phyloP scores from a whole-genome alignment of 2,329 filamentous ascomycete genomes.

The Beauveria medogensis region DNA sequence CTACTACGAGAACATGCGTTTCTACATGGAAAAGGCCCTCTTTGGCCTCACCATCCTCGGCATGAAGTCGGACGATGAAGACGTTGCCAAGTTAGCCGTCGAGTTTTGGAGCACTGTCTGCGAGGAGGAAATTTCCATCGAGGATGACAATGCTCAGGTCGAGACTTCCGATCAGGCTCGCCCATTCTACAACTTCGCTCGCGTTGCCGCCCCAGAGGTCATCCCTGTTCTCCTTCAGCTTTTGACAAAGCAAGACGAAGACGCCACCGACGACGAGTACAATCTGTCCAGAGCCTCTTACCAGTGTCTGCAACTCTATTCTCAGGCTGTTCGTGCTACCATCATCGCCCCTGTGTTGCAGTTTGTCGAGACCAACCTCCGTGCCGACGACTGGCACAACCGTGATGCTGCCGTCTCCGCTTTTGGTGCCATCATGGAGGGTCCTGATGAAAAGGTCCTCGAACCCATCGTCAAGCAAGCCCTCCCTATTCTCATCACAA shows the following conservation, averaged over 20 bases:
- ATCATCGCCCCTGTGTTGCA: conserved; percentile 79
- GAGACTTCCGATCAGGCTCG: conserved; percentile 79
- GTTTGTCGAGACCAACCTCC: conserved; percentile 88
- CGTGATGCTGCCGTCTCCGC: conserved; percentile 94
- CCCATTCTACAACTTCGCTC: conserved; percentile 91
- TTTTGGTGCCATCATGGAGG: conserved; percentile 98
- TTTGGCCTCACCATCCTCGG: conserved; percentile 96
- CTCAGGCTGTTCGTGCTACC: conserved; percentile 78
- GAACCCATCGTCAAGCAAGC: conserved; percentile 95
- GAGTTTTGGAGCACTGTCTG: conserved; percentile 99
- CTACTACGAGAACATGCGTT: conserved; percentile 99
- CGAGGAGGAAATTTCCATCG: conserved; percentile 95
- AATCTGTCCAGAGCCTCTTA: conserved; percentile 92
- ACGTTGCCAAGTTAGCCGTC: conserved; percentile 94
- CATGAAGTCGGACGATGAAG: conserved; percentile 97
- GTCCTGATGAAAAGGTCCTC: conserved; percentile 84
- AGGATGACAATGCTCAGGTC: conserved; percentile 78
- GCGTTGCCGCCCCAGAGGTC: conserved; percentile 87
- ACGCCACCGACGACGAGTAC: conserved; percentile 94
- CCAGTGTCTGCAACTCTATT: conserved; percentile 91
- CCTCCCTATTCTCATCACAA: conserved; percentile 77
- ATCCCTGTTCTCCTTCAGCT: conserved; percentile 83
- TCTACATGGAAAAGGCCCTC: conserved; percentile 99
- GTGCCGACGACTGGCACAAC: conserved; percentile 87
- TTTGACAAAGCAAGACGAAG: conserved; percentile 95